These are phyloP conservation scores for Camelina neglecta DNA, from an alignment of 345 rosid species.

Conservation along the genomic window DNA sequence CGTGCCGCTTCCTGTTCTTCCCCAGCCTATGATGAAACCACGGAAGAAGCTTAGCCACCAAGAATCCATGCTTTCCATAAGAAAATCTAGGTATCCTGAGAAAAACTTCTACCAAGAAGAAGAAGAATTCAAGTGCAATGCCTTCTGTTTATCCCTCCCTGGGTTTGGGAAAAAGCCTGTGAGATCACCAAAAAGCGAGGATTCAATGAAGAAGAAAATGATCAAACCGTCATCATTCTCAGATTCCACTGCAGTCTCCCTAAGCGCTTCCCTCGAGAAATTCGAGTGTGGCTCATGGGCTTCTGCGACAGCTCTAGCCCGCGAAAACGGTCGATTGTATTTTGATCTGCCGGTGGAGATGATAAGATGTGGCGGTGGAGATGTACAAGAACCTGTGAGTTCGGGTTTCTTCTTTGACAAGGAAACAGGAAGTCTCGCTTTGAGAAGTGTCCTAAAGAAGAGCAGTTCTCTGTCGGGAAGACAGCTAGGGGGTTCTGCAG, in stretches of 20 bases:
- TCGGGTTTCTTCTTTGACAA: conserved; percentile 69
- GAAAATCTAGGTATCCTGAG: conserved; percentile 20
- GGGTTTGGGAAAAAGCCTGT: conserved; percentile 66
- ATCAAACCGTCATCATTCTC: conserved; percentile 43
- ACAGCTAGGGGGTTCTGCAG: conserved; percentile 43
- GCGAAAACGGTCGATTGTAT: conserved; percentile 53
- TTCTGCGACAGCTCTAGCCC: conserved; percentile 55
- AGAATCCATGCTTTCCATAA: conserved; percentile 21
- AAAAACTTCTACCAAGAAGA: conserved; percentile 29
- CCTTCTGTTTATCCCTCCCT: conserved; percentile 75
- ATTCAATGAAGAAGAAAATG: conserved; percentile 40
- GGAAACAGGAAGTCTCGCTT: conserved; percentile 41
- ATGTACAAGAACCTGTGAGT: conserved; percentile 59
- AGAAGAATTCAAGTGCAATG: conserved; percentile 67
- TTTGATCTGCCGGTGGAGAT: conserved; percentile 78
- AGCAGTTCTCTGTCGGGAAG: conserved; percentile 41
- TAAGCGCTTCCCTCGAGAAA: conserved; percentile 75
- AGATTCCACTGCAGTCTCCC: conserved; percentile 46
- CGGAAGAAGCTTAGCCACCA: conserved; percentile 54
- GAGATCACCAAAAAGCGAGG: conserved; percentile 47
- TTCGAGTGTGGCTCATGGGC: conserved; percentile 98
- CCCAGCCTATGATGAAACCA: conserved; percentile 41
- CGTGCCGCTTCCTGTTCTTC: conserved; percentile 45
- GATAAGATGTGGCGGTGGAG: conserved; percentile 50
- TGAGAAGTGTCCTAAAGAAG: conserved; percentile 60